Conservation (phyloP, 2,329 filamentous ascomycete genomes). For the Cladophialophora immunda region DNA sequence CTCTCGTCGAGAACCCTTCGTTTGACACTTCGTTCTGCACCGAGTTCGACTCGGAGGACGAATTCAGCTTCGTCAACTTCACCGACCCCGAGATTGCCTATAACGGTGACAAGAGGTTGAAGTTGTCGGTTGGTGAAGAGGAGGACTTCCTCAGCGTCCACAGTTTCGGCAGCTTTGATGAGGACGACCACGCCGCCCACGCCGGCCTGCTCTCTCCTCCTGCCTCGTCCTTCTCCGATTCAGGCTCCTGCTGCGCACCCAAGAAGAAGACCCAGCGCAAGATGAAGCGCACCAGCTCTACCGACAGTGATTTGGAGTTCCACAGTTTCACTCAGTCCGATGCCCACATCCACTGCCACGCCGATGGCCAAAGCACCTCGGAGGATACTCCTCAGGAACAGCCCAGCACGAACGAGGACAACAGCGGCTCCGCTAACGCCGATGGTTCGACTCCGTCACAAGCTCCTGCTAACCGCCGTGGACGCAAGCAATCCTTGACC, state of each 20-base stretch:
- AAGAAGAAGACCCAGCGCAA: slow-evolving; percentile 58
- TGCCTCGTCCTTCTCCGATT: slow-evolving; percentile 66
- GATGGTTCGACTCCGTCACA: slow-evolving; percentile 33
- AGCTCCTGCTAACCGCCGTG: slow-evolving; percentile 81
- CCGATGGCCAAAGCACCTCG: slow-evolving; percentile 55
- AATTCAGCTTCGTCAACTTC: slow-evolving; percentile 81
- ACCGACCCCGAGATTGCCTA: slow-evolving; percentile 67
- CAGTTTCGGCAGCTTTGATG: slow-evolving; percentile 79
- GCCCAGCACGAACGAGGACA: slow-evolving; percentile 54
- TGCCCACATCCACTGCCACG: slow-evolving; percentile 47
- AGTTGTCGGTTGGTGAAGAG: slow-evolving; percentile 71
- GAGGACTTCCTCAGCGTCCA: slow-evolving; percentile 79
- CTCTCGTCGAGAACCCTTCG: slow-evolving; percentile 57
- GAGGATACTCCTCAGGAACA: slow-evolving; percentile 52
- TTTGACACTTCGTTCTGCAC: slow-evolving; percentile 79
- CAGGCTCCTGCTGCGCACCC: slow-evolving; percentile 34
- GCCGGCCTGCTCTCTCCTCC: slow-evolving; percentile 71
- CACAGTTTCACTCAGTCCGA: slow-evolving; percentile 45
- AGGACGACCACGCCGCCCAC: slow-evolving; percentile 68
- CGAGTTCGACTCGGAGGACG: slow-evolving; percentile 90
- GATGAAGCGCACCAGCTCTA: slow-evolving; percentile 44
- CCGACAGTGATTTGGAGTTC: slow-evolving; percentile 46
- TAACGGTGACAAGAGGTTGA: slow-evolving; percentile 73
- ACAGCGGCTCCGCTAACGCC: slow-evolving; percentile 49
- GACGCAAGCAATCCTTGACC: slow-evolving; percentile 96